Conservation (phyloP, 192 early-diverging fungal species). For the Rhizophagus clarus region DNA sequence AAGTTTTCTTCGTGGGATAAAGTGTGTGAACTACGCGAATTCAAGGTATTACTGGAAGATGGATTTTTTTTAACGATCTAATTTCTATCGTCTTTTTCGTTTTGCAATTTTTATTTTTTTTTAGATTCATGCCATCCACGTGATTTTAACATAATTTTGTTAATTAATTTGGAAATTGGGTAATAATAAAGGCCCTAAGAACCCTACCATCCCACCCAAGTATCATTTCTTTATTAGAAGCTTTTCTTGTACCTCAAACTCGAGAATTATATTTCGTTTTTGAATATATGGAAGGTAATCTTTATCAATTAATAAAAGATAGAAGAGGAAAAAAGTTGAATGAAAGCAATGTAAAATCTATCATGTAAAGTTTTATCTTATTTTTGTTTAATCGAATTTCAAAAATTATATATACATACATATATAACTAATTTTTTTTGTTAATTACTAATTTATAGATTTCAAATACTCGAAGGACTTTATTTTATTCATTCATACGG, state of each 20-base stretch:
- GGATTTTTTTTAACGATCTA: neutral
- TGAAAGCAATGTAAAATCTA: constrained; percentile 69
- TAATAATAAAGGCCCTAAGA: constrained; percentile 58
- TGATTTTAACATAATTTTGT: neutral
- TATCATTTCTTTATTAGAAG: constrained; percentile 83
- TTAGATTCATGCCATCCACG: neutral
- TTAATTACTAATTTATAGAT: constrained; percentile 46
- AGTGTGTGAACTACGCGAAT: constrained; percentile 74
- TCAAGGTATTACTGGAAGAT: constrained; percentile 54
- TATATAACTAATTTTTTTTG: constrained; percentile 4
- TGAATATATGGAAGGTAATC: constrained; percentile 94
- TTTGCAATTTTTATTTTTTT: neutral
- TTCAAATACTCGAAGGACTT: constrained; percentile 85
- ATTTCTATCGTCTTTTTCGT: neutral
- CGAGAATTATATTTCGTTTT: constrained; percentile 93
- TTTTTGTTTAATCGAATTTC: neutral
- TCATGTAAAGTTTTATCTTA: constrained; percentile 62
- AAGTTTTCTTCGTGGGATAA: constrained; percentile 73
- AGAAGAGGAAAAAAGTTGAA: constrained; percentile 66
- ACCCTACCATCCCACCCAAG: constrained; percentile 79
- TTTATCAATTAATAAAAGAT: constrained; percentile 87
- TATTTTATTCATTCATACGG: constrained; percentile 92
- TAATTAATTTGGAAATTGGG: neutral
- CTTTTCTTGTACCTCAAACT: constrained; percentile 72
- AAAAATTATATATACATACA: neutral